Base-by-base conservation (phyloP, 1,139 yeast genomes). In the Debaryomyces sp. region DNA sequence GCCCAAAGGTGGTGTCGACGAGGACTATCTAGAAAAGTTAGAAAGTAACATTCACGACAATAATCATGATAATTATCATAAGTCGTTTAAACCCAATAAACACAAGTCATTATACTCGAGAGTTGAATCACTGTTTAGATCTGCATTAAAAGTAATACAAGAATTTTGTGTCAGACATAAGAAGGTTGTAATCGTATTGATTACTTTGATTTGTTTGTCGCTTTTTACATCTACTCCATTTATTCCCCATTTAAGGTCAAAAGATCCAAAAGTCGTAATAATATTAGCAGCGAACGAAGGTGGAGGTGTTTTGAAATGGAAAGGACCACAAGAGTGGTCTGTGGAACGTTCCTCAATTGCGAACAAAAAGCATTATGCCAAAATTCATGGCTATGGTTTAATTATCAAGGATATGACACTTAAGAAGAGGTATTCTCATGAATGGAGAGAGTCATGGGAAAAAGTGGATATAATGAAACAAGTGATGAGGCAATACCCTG, bases 391-490 rank as follows among this genome's bases (percentile, higher is more conserved):
- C 1, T 94, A 94, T 65, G 91, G 86, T 3, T 77, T 94, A 53
- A 85, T 96, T 4, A 85, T 94, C 56, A 92, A 92, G 67, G 99
- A 94, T 66, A 81, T 89, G 79, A 87, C 96, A 6, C 80, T 89
- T 56, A 87, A 90, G 61, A 89, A 89, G 67, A 77, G 97, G 57
- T 94, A 94, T 64, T 87, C 96, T 30, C 99, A 94, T 68, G 99
- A 94, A 70, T 94, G 96, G 96, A 80, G 99, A 67, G 98, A 94
- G 68, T 87, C 96, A 42, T 94, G 99, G 99, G 97, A 94, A 66
- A 92, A 90, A 67, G 96, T 87, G 23, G 99, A 94, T 64, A 87
- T 91, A 50, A 72, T 94, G 71, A 88, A 87, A 60, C 97, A 92
- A 64, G 86, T 97, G n/a, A 91, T 94, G 95, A 79, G 97, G 60